Evolutionary conservation across 2,329 filamentous ascomycete genomes (phyloP).

Genomic region (Pestalotiopsis sp.): DNA sequence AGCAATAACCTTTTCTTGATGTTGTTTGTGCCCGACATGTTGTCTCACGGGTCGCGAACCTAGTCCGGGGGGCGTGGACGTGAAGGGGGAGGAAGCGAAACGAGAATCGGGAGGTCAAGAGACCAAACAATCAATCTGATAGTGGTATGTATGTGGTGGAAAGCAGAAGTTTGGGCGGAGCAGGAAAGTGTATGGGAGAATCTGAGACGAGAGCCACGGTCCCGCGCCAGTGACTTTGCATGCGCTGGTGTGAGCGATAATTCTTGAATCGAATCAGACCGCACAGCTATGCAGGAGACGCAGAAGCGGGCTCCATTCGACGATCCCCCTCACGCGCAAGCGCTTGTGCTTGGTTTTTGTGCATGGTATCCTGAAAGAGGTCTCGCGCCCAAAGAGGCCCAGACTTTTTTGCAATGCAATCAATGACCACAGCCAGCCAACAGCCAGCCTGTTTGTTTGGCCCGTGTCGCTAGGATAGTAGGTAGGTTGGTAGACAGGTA

Average conservation of each 20-base stretch:
- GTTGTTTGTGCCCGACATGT: slow-evolving; percentile 9
- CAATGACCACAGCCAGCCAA: neutral
- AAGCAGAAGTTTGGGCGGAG: neutral
- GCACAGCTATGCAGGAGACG: slow-evolving; percentile 12
- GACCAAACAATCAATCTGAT: neutral
- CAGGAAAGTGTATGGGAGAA: neutral
- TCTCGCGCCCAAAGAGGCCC: neutral
- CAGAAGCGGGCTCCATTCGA: slow-evolving; percentile 14
- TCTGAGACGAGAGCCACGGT: neutral
- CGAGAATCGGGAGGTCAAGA: neutral
- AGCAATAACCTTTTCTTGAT: slow-evolving; percentile 14
- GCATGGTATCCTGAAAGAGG: slow-evolving; percentile 5
- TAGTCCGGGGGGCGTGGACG: neutral
- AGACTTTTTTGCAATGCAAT: neutral
- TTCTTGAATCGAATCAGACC: slow-evolving; percentile 13
- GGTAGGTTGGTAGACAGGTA: neutral
- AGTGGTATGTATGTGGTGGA: neutral
- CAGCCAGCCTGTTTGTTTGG: neutral
- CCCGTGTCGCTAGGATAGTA: neutral
- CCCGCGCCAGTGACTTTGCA: slow-evolving; percentile 7
- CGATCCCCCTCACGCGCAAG: slow-evolving; percentile 11
- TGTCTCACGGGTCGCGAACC: slow-evolving; percentile 11
- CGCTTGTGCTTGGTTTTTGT: slow-evolving; percentile 1
- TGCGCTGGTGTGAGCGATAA: slow-evolving; percentile 11
- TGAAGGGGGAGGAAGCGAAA: neutral